Percentiles rank a stretch among this genome's conserved stretches.
These are phyloP conservation scores for Raphanus hybrid DNA, from an alignment of 441 rosid genomes.

Conservation along the genomic window DNA sequence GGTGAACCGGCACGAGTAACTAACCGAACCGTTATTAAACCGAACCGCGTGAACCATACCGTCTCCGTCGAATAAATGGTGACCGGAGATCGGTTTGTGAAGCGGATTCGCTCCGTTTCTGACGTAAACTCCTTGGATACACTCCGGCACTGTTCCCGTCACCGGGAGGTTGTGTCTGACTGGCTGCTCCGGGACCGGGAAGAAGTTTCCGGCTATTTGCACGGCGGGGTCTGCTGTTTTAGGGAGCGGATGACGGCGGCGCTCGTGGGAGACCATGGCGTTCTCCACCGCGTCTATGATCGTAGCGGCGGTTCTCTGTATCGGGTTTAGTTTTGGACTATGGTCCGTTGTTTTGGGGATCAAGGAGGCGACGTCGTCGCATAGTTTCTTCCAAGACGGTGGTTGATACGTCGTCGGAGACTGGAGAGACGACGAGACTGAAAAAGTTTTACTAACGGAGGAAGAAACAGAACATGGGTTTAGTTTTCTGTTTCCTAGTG, in stretches of 20 bases:
- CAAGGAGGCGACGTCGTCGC: slow-evolving; percentile 20
- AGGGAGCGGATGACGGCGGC: slow-evolving; percentile 52
- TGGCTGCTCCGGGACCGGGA: slow-evolving; percentile 75
- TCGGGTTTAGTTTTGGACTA: slow-evolving; percentile 6
- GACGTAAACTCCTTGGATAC: slow-evolving; percentile 69
- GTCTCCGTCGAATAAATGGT: slow-evolving; percentile 88
- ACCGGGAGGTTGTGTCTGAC: slow-evolving; percentile 56
- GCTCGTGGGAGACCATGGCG: slow-evolving; percentile 58
- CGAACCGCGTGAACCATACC: slow-evolving; percentile 81
- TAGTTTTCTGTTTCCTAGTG: slow-evolving; percentile 18
- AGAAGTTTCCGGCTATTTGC: slow-evolving; percentile 76
- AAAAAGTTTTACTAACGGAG: slow-evolving; percentile 27
- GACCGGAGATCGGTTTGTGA: slow-evolving; percentile 73
- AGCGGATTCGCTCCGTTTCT: slow-evolving; percentile 90
- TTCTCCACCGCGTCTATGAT: slow-evolving; percentile 61
- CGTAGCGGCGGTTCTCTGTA: slow-evolving; percentile 60
- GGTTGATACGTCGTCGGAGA: slow-evolving; percentile 31
- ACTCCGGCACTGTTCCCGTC: slow-evolving; percentile 58
- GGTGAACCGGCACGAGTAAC: slow-evolving; percentile 78
- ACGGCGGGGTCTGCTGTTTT: slow-evolving; percentile 66
- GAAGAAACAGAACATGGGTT: slow-evolving; percentile 30
- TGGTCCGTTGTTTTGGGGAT: slow-evolving; percentile 3
- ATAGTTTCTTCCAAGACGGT: slow-evolving; percentile 40
- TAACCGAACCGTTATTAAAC: slow-evolving; percentile 54
- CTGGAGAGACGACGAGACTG: slow-evolving; percentile 48